Conservation (phyloP, 306 rosid species). For the Rosa chinensis region DNA sequence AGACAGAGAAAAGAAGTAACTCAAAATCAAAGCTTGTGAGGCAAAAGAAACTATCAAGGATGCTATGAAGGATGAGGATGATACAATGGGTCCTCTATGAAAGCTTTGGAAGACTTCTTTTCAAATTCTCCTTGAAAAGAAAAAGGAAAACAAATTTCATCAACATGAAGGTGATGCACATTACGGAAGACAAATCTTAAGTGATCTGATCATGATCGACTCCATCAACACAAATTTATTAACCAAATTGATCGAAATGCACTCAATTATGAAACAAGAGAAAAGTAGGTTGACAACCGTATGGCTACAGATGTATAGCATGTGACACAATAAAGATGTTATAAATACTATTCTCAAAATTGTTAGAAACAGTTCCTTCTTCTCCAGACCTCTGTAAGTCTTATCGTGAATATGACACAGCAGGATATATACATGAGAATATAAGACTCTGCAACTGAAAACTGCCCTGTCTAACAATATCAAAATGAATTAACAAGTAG, state of each 20-base stretch:
- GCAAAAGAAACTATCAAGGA: neutral
- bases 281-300: neutral
- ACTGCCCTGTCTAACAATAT: neutral
- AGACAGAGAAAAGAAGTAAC: too few relatives aligned
- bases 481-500: slow-evolving; percentile 1
- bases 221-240: neutral
- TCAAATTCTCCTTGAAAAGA: neutral
- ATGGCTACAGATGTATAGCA: neutral
- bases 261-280: neutral
- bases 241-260: neutral
- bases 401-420: neutral
- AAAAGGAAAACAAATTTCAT: neutral
- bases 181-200: neutral
- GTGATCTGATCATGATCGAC: neutral
- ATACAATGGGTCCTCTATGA: neutral
- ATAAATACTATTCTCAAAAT: neutral
- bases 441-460: neutral
- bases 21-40: too few relatives aligned
- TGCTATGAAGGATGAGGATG: too few relatives aligned
- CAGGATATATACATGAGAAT: slow-evolving; percentile 13
- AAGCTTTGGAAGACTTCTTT: neutral
- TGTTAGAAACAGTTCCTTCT: neutral
- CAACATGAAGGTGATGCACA: neutral
- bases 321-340: neutral
- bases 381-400: slow-evolving; percentile 1